Evolutionary conservation across 345 rosid genomes (phyloP).

Genomic region (Hibiscus trionum): DNA sequence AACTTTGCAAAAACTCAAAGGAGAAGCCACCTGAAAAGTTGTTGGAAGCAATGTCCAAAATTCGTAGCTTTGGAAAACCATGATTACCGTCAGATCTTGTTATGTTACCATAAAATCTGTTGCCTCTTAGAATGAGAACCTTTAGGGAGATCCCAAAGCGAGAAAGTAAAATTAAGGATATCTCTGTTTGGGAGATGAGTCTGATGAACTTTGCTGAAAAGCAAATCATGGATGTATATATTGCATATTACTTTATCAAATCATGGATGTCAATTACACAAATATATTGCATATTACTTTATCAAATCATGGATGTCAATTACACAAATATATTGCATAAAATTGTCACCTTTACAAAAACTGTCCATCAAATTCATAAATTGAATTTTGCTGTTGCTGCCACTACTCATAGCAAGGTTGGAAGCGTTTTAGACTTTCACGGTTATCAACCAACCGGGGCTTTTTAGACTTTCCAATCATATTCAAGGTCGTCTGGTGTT

Average conservation of each 20-base stretch:
- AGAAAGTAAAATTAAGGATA: neutral
- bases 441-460: conserved; percentile 36
- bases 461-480: conserved; percentile 38
- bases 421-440: neutral
- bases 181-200: too few species aligned
- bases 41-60: conserved; percentile 3
- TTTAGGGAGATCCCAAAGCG: neutral
- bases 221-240: too few species aligned
- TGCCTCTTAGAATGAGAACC: neutral
- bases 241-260: too few species aligned
- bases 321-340: too few species aligned
- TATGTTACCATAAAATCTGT: conserved; percentile 1
- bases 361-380: too few species aligned
- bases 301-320: too few species aligned
- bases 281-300: too few species aligned
- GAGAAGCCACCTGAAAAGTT: conserved; percentile 10
- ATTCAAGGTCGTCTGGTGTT: conserved; percentile 36
- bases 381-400: too few species aligned
- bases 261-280: too few species aligned
- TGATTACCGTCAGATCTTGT: neutral
- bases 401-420: too few species aligned
- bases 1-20: neutral
- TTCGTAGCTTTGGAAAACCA: neutral
- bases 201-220: too few species aligned
- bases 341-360: too few species aligned